Conservation (phyloP, 2,329 filamentous ascomycete genomes). For the Mycosphaerella sp. region DNA sequence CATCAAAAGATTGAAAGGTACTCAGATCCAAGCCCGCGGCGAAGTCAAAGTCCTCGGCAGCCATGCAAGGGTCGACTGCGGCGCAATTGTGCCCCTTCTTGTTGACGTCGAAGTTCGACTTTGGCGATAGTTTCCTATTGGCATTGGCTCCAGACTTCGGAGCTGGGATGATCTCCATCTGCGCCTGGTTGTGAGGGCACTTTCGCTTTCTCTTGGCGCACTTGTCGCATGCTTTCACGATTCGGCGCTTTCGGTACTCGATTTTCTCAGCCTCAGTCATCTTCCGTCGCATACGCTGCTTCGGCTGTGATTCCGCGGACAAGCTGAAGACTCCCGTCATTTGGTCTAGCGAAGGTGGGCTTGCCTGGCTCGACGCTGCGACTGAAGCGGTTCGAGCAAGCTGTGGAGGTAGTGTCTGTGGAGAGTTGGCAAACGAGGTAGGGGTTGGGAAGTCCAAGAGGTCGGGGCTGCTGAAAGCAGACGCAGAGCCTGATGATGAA, state of each 20-base stretch:
- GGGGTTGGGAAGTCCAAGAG: slow-evolving; percentile 28
- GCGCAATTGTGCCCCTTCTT: not conserved
- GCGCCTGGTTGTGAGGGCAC: slow-evolving; percentile 32
- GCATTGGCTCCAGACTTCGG: slow-evolving; percentile 11
- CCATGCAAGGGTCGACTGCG: slow-evolving; percentile 1
- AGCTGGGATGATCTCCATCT: slow-evolving; percentile 25
- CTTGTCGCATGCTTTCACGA: slow-evolving; percentile 36
- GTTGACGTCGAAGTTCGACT: not conserved
- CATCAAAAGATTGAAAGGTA: slow-evolving; percentile 22
- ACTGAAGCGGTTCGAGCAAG: slow-evolving; percentile 21
- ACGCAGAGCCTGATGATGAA: slow-evolving; percentile 26
- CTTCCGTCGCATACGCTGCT: slow-evolving; percentile 33
- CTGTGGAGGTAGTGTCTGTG: slow-evolving; percentile 17
- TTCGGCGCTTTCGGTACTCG: slow-evolving; percentile 36
- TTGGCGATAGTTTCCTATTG: slow-evolving; percentile 6
- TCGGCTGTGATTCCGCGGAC: slow-evolving; percentile 30
- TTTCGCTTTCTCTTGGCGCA: slow-evolving; percentile 36
- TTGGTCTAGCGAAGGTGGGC: slow-evolving; percentile 31
- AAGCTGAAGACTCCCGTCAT: slow-evolving; percentile 38
- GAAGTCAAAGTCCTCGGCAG: slow-evolving; percentile 12
- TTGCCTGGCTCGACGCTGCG: slow-evolving; percentile 18
- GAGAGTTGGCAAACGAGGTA: slow-evolving; percentile 26
- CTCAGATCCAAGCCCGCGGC: slow-evolving; percentile 13
- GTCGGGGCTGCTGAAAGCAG: slow-evolving; percentile 32
- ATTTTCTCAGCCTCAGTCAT: slow-evolving; percentile 37